These are phyloP conservation scores for Euryodendron excelsum DNA, from an alignment of 148 eudicot species.

Conservation along the genomic window DNA sequence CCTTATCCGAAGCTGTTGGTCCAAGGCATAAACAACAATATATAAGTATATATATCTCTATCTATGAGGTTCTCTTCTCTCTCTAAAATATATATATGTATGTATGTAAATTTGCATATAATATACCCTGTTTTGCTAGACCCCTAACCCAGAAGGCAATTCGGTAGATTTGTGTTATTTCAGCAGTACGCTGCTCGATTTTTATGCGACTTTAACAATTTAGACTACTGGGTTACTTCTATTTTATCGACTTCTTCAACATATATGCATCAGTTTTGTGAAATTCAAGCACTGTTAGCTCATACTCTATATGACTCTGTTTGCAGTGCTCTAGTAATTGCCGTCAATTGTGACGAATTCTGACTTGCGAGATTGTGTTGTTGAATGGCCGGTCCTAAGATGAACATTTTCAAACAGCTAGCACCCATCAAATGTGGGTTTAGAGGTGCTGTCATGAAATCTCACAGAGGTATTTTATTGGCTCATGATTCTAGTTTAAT, in stretches of 20 bases:
- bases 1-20: background rate
- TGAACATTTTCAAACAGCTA: constrained; percentile 55
- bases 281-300: background rate
- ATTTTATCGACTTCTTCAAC: background rate
- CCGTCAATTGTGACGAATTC: background rate
- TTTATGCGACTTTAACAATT: background rate
- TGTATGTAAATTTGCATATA: background rate
- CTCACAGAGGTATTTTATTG: constrained; percentile 41
- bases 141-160: background rate
- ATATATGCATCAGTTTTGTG: background rate
- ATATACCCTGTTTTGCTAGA: background rate
- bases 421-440: constrained; percentile 28
- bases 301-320: background rate
- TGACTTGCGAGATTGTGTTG: constrained; percentile 3
- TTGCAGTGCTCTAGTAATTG: background rate
- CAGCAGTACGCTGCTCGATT: background rate
- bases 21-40: background rate
- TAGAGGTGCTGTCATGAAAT: constrained; percentile 20
- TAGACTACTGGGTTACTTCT: background rate
- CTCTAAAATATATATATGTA: background rate
- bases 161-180: background rate
- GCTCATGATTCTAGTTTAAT: background rate
- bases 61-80: background rate
- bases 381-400: constrained; percentile 20
- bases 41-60: background rate